These are phyloP conservation scores for Neopestalotiopsis clavispora DNA, from an alignment of 2,329 filamentous ascomycete genomes.

Conservation along the genomic window DNA sequence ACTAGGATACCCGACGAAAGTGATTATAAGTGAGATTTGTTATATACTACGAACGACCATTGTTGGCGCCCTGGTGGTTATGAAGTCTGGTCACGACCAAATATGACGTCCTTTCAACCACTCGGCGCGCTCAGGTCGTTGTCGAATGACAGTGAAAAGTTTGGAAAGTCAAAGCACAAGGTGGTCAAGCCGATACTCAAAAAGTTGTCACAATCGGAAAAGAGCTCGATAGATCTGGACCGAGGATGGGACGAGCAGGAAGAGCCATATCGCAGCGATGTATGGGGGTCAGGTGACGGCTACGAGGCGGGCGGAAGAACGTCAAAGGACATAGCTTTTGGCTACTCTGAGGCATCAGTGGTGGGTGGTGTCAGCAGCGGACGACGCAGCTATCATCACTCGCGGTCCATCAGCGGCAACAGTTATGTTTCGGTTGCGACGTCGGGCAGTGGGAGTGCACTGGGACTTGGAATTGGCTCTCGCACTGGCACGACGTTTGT, in stretches of 20 bases:
- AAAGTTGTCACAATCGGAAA: constrained; percentile 62
- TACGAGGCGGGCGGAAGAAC: constrained; percentile 26
- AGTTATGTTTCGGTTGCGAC: constrained; percentile 63
- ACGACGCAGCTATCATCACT: constrained; percentile 54
- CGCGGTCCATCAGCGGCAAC: constrained; percentile 62
- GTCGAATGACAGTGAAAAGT: constrained; percentile 37
- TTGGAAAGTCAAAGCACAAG: constrained; percentile 52
- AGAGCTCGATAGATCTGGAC: constrained; percentile 67
- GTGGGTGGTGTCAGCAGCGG: constrained; percentile 24
- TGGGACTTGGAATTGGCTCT: constrained; percentile 28
- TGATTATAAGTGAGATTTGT: background rate
- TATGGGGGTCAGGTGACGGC: constrained; percentile 24
- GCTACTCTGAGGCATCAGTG: constrained; percentile 37
- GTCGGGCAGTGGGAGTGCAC: constrained; percentile 50
- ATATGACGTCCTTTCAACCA: constrained; percentile 43
- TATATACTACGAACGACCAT: background rate
- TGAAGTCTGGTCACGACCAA: constrained; percentile 14
- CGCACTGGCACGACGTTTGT: constrained; percentile 52
- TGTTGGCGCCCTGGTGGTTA: background rate
- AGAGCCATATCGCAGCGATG: constrained; percentile 37
- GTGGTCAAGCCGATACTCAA: constrained; percentile 67
- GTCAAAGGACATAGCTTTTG: constrained; percentile 53
- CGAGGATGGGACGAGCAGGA: constrained; percentile 63
- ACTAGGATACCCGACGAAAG: background rate
- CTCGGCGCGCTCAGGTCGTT: constrained; percentile 32